A percentile compares a stretch with the other conserved stretches of the same genome.
phyloP scores from a whole-genome alignment of 768 basidiomycete genomes.

The Suillus paluster region DNA sequence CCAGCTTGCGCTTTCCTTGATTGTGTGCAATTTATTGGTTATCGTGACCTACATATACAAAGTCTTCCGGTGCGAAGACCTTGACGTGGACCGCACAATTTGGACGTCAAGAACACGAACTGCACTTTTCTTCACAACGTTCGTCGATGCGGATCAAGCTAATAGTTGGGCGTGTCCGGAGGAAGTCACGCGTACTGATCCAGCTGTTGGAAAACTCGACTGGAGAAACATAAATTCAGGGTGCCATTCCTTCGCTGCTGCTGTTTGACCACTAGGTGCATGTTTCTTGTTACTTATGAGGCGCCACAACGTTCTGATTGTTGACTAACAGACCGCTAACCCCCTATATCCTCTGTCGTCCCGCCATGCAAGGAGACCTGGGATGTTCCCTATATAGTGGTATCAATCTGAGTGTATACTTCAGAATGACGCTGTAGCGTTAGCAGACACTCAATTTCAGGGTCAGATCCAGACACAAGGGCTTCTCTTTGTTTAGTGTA shows the following conservation, averaged over 20 bases:
- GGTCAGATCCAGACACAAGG: no score
- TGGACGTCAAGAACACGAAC: not conserved
- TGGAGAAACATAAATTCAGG: not conserved
- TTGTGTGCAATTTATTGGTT: conserved; percentile 10
- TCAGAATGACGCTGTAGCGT: not conserved
- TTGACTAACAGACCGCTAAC: not conserved
- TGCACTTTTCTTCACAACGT: not conserved
- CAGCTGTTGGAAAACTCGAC: not conserved
- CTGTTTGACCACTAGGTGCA: not conserved
- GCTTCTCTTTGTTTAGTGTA: not conserved
- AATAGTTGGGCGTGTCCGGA: not conserved
- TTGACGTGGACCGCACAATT: not conserved
- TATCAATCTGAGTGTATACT: not conserved
- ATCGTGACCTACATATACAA: conserved; percentile 8
- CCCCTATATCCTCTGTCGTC: not conserved
- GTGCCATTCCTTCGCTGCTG: not conserved
- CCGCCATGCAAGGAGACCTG: not conserved
- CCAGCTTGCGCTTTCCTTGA: conserved; percentile 8
- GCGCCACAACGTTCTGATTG: not conserved
- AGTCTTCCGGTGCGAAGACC: conserved; percentile 1
- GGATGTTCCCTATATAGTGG: not conserved
- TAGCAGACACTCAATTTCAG: not conserved
- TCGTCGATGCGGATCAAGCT: not conserved
- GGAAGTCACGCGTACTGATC: not conserved
- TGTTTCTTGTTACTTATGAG: not conserved